phyloP scores from a whole-genome alignment of 2,329 filamentous ascomycete species.

The Fusarium napiforme region DNA sequence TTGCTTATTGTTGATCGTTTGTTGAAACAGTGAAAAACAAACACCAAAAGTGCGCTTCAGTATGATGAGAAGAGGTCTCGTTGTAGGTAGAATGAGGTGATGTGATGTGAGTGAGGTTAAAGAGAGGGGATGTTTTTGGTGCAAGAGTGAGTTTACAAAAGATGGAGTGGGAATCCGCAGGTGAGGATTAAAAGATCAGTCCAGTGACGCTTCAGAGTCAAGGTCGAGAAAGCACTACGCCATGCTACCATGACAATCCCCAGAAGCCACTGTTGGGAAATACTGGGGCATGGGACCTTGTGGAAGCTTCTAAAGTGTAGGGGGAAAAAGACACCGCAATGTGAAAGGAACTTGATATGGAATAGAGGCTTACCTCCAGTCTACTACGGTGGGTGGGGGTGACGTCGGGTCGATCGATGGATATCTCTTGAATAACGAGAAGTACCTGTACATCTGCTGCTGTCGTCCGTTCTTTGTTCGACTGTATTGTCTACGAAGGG shows the following conservation, averaged over 20 bases:
- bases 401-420: slow-evolving; percentile 43
- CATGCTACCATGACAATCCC: slow-evolving; percentile 30
- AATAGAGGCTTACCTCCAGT: slow-evolving; percentile 17
- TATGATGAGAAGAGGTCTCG: slow-evolving; percentile 1
- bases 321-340: slow-evolving; percentile 1
- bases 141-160: slow-evolving; percentile 39
- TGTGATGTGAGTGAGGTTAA: slow-evolving; percentile 15
- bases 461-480: not conserved
- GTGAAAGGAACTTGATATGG: slow-evolving; percentile 32
- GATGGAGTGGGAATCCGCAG: slow-evolving; percentile 38
- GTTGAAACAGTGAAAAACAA: slow-evolving; percentile 10
- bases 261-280: slow-evolving; percentile 34
- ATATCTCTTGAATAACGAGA: not conserved
- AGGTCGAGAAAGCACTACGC: slow-evolving; percentile 26
- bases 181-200: slow-evolving; percentile 33
- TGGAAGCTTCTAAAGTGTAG: slow-evolving; percentile 47
- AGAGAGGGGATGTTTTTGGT: slow-evolving; percentile 23
- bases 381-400: slow-evolving; percentile 23
- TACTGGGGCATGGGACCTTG: slow-evolving; percentile 48
- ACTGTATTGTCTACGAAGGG: not conserved
- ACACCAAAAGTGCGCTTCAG: slow-evolving; percentile 16
- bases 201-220: slow-evolving; percentile 37
- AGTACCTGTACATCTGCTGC: slow-evolving; percentile 11
- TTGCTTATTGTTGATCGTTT: slow-evolving; percentile 21
- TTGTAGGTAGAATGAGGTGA: slow-evolving; percentile 10